Base-by-base conservation (phyloP, 2,329 filamentous ascomycete species). In the Albifimbria verrucaria region DNA sequence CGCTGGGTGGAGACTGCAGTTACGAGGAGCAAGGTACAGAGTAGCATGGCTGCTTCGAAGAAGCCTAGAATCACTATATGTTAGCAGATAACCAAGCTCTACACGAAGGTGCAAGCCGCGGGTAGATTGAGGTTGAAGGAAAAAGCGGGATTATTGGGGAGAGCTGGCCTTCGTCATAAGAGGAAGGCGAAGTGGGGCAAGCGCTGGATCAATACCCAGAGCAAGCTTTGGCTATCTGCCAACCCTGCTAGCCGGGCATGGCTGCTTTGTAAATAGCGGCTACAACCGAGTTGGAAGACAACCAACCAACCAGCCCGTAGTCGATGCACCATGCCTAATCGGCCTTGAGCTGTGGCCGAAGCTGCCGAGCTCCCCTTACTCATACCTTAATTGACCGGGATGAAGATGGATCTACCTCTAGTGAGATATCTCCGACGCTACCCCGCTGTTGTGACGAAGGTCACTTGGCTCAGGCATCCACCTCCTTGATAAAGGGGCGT, bases 91-190 rank as follows among this genome's bases (percentile, higher is more conserved):
- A 43, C 41, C 41, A 43, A 7, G 20, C 7, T 43, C 41, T 43
- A 21, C 41, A 43, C 28, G 41, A 44, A 20, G 18, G 15, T 21
- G 18, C 4, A 17, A 44, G 42, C 42, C 42, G 36, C 25, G 1
- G 2, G 5, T 5, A 59, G 57, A 39, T 39, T 7, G 32, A 39
- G 32, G 32, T 39, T 39, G 12, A n/a, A 39, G 42, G 42, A 44
- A 20, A 44, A 44, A 44, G 42, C 18, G 42, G 42, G 42, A 44
- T 9, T 5, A 9, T 21, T 44, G 42, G 42, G 18, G 42, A 21
- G 17, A 21, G 42, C 42, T 44, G 42, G 42, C 15, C 42, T 20
- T 20, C 15, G 42, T 21, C 22, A 4, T 17, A 20, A 17, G 32
- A 15, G 32, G 15, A 17, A 9, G 32, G 32, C 32, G 32, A 39